Evolutionary conservation across 2,329 filamentous ascomycete genomes (phyloP), one percentile per base, ranked within the genome.

Genomic region (Neoascochyta sp.): DNA sequence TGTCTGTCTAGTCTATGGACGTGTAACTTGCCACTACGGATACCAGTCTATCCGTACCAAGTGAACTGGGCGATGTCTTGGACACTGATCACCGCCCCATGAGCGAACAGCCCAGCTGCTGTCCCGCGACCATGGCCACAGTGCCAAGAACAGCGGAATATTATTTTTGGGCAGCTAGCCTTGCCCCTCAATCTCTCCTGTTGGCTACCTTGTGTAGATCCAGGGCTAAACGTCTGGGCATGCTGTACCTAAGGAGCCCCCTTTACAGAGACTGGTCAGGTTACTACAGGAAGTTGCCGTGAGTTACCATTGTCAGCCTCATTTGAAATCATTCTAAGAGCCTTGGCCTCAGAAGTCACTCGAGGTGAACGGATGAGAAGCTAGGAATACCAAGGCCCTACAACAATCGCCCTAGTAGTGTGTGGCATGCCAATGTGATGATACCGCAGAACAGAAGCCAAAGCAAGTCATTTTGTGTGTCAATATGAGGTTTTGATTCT

Each of bases 61-160:
- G 37, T 26, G 16, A 32, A 41, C 50, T 56, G 40, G 52, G 50
- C 50, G 49, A 54, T 56, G 49, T 41, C 47, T 50, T 52, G 44
- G 43, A 14, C 20, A 30, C 16, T 24, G 27, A 34, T 38, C 30
- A 33, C 11, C 14, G 24, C 30, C 23, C n/a, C n/a, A n/a, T n/a
- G n/a, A n/a, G n/a, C n/a, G n/a, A n/a, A n/a, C n/a, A n/a, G n/a
- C n/a, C n/a, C n/a, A n/a, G n/a, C n/a, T n/a, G n/a, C n/a, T n/a
- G n/a, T n/a, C n/a, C n/a, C n/a, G n/a, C n/a, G n/a, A n/a, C 34
- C 35, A 31, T 33, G 42, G 45, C 48, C 40, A 35, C 34, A 14
- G 23, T 24, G 35, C 34, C 22, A 30, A 35, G 14, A n/a, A n/a
- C n/a, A n/a, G n/a, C n/a, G n/a, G 20, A 10, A 33, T 30, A 14